Evolutionary conservation across 352 stramenopile species (phyloP), one percentile per base, ranked within the genome.

Genomic region (Hyaloperonospora arabidopsidis): DNA sequence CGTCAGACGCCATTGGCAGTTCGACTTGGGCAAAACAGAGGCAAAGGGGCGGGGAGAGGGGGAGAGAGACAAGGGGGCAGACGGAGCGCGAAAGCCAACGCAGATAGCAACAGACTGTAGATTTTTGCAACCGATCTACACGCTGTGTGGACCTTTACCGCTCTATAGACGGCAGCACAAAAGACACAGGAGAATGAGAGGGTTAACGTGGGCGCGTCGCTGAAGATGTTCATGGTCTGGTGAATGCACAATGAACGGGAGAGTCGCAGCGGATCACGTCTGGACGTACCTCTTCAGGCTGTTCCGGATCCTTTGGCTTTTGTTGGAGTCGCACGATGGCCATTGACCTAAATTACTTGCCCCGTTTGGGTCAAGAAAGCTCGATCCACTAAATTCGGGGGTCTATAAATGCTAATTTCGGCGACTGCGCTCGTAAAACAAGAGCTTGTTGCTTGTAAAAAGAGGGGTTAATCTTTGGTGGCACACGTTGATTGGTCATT

Each of bases 401-500:
- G 3, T 8, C 1, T n/a, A 2, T 5, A 36, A 36, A 12, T 15
- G 14, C 12, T 19, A 28, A 36, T 13, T 38, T 3, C 2, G 23
- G 21, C 13, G 23, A 38, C 8, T 22, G 8, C 12, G 11, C 5
- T 35, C 2, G 22, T 48, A 34, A 48, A 19, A 34, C 19, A 34
- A 10, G 17, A 21, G 29, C n/a, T 64, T 49, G 54, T 61, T 62
- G 43, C 54, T 17, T 23, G 32, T 65, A 61, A 65, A 65, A 65
- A 19, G 49, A 7, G 41, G 28, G 17, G 43, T 68, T 65, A 53
- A 63, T 61, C 45, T 74, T 79, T 65, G 56, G 61, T 79, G 70
- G 61, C 70, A 80, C 56, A 22, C 23, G 48, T 47, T 78, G 66
- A 80, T 80, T 80, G 71, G 71, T 45, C 47, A 17, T 23, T 32